phyloP scores from a whole-genome alignment of 1,284 basidiomycete species.

The Ustilago xerochloae region DNA sequence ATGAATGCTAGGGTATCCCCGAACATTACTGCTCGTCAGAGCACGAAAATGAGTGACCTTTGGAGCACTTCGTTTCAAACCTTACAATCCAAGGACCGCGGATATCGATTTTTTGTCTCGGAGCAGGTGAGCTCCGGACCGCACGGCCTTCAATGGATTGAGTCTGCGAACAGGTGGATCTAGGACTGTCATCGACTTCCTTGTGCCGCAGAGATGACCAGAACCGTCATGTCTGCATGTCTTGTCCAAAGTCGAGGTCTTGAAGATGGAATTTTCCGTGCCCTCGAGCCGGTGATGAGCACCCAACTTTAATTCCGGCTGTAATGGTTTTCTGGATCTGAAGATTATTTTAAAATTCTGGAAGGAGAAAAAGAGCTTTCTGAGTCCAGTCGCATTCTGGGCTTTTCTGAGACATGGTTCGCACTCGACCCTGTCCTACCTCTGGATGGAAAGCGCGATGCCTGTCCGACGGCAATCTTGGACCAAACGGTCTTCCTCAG shows the following conservation, averaged over 20 bases:
- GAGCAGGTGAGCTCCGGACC: neutral
- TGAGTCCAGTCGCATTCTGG: neutral
- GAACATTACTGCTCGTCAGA: too few species aligned
- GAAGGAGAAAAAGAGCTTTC: neutral
- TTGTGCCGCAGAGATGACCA: too few species aligned
- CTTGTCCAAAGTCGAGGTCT: neutral
- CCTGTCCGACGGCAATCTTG: neutral
- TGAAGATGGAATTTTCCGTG: neutral
- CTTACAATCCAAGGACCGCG: neutral
- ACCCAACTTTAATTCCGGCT: neutral
- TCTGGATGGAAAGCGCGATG: neutral
- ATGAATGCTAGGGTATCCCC: too few species aligned
- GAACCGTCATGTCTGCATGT: neutral
- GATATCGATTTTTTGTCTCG: neutral
- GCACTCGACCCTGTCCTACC: neutral
- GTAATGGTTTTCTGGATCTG: neutral
- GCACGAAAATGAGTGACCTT: too few species aligned
- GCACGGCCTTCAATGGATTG: neutral
- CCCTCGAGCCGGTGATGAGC: neutral
- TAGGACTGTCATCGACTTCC: too few species aligned
- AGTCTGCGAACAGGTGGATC: too few species aligned
- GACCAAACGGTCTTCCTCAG: too few species aligned
- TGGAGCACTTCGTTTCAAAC: too few species aligned
- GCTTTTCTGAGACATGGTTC: conserved; percentile 1
- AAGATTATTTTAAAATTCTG: neutral